Conservation (phyloP, 1,139 yeast species). For the Blastobotrys petasosporus region DNA sequence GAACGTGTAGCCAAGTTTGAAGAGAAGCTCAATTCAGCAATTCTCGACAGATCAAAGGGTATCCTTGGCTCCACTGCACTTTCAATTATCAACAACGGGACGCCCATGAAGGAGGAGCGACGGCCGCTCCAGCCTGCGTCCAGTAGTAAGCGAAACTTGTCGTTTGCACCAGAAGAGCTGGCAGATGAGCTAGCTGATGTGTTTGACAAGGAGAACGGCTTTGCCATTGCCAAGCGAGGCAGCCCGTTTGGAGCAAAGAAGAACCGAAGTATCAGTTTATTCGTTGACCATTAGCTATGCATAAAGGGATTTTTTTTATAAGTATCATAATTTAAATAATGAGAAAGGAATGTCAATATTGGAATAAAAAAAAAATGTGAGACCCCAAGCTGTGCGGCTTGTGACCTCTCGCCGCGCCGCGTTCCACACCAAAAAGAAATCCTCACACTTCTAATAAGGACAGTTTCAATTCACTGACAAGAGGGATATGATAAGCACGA, state of each 20-base stretch:
- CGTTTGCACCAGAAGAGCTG: conserved; percentile 27
- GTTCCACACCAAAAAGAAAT: no score
- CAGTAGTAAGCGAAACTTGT: conserved; percentile 23
- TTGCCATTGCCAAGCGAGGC: conserved; percentile 22
- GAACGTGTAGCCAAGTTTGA: conserved; percentile 28
- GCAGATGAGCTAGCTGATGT: conserved; percentile 16
- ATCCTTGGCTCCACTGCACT: conserved; percentile 33
- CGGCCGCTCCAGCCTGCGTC: conserved; percentile 11
- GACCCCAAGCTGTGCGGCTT: no score
- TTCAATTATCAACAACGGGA: conserved; percentile 24
- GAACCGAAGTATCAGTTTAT: conserved; percentile 32
- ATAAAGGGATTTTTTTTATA: neutral
- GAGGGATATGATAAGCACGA: neutral
- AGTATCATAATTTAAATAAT: neutral
- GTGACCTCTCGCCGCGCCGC: no score
- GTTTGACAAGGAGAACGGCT: conserved; percentile 23
- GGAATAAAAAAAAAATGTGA: neutral
- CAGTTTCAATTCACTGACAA: no score
- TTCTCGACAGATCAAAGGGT: conserved; percentile 30
- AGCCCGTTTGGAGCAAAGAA: conserved; percentile 17
- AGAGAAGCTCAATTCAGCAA: conserved; percentile 24
- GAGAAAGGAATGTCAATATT: neutral
- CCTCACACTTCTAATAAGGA: no score
- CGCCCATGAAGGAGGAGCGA: conserved; percentile 12
- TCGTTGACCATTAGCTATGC: conserved; percentile 17